Evolutionary conservation across 306 rosid genomes (phyloP).

Genomic region (Cyclanthera cordifolia): DNA sequence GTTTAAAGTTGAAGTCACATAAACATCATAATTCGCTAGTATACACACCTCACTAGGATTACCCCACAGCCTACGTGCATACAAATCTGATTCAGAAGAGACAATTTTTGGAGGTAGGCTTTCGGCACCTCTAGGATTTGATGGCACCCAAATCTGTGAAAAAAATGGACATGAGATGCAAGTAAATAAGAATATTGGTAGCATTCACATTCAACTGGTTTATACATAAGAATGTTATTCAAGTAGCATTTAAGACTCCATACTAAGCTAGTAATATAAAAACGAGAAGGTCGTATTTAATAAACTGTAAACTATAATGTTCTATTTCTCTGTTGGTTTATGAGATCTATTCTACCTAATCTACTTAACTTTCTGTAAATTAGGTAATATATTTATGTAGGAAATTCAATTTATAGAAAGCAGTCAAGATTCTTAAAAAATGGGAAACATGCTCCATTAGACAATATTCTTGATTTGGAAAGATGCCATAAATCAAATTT

Average conservation of each 20-base stretch:
- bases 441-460: background rate
- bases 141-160: conserved; percentile 80
- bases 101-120: conserved; percentile 69
- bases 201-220: background rate
- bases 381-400: background rate
- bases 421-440: background rate
- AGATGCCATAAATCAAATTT: background rate
- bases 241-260: background rate
- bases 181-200: background rate
- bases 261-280: background rate
- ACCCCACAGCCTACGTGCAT: conserved; percentile 90
- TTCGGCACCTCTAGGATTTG: conserved; percentile 95
- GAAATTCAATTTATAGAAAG: background rate
- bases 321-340: background rate
- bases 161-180: conserved; percentile 8
- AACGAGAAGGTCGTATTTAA: background rate
- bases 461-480: background rate
- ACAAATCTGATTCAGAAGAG: conserved; percentile 67
- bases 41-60: conserved; percentile 71
- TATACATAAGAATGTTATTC: background rate
- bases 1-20: background rate
- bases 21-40: background rate
- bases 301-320: background rate
- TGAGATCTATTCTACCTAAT: background rate
- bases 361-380: background rate